phyloP scores from a whole-genome alignment of 305 asterid genomes.

The Ruellia speciosa region DNA sequence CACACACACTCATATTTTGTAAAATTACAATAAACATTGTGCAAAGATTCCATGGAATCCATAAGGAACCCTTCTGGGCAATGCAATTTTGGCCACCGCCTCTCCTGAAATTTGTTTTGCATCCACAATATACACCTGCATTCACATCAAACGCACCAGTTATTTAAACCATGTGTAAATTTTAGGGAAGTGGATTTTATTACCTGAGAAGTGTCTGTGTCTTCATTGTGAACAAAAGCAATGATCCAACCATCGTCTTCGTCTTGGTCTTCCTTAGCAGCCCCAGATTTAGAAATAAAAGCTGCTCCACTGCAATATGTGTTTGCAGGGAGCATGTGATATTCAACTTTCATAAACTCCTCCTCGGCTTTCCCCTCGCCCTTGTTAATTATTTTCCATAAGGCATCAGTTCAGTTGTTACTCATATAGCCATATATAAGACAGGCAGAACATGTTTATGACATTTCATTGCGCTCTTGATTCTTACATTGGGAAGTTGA shows the following conservation, averaged over 20 bases:
- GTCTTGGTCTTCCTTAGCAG: slow-evolving; percentile 41
- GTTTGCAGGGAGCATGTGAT: slow-evolving; percentile 25
- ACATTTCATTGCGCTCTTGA: no score
- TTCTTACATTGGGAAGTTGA: slow-evolving; percentile 6
- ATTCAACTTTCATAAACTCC: slow-evolving; percentile 17
- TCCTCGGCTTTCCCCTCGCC: slow-evolving; percentile 11
- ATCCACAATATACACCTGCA: slow-evolving; percentile 35
- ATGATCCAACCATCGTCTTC: slow-evolving; percentile 59
- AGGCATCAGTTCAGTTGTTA: no score
- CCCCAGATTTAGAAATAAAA: slow-evolving; percentile 30
- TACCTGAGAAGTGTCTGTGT: slow-evolving; percentile 18
- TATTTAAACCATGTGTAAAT: no score
- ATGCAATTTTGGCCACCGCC: slow-evolving; percentile 27
- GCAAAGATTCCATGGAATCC: slow-evolving; percentile 39
- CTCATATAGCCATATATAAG: no score
- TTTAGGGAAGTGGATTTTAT: no score
- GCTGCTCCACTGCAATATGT: slow-evolving; percentile 39
- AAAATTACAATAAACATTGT: no score
- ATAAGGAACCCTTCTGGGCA: slow-evolving; percentile 40
- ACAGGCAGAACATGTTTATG: no score
- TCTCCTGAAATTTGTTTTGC: slow-evolving; percentile 25
- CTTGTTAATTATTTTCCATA: background rate
- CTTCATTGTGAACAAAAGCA: slow-evolving; percentile 39
- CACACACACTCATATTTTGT: no score
- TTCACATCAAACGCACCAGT: no score